These are phyloP conservation scores for Hemileccinum rubropunctum DNA, from an alignment of 768 basidiomycete species.

Conservation along the genomic window DNA sequence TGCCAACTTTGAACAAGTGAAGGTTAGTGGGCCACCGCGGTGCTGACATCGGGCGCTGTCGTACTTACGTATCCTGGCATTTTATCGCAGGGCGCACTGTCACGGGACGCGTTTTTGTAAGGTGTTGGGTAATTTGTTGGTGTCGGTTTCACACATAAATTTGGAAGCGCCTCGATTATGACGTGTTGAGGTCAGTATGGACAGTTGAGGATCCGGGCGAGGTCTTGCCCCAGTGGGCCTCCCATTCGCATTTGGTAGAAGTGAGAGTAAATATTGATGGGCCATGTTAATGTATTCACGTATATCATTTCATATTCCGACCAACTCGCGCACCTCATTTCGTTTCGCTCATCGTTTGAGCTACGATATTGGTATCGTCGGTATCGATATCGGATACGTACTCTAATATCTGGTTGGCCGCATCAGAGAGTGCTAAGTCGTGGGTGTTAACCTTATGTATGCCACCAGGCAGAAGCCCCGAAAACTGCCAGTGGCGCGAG, in stretches of 20 bases:
- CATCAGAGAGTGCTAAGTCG: constrained; percentile 5
- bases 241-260: too few relatives aligned
- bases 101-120: constrained; percentile 55
- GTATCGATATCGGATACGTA: constrained; percentile 19
- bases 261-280: not conserved
- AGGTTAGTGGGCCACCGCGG: constrained; percentile 46
- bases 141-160: constrained; percentile 15
- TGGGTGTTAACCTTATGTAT: constrained; percentile 15
- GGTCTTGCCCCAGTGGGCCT: not conserved
- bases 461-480: not conserved
- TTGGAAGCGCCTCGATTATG: constrained; percentile 7
- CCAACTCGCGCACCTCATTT: constrained; percentile 20
- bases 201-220: not conserved
- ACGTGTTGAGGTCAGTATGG: not conserved
- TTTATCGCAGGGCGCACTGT: constrained; percentile 42
- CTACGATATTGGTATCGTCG: constrained; percentile 12
- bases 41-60: constrained; percentile 1
- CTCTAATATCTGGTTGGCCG: constrained; percentile 12
- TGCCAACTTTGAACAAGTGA: constrained; percentile 85
- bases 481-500: too few relatives aligned
- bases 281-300: constrained; percentile 26
- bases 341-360: constrained; percentile 11
- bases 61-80: constrained; percentile 25
- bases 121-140: constrained; percentile 16
- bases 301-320: constrained; percentile 24